Base-by-base conservation (phyloP, 1,284 basidiomycete species). In the Pterula multifida region DNA sequence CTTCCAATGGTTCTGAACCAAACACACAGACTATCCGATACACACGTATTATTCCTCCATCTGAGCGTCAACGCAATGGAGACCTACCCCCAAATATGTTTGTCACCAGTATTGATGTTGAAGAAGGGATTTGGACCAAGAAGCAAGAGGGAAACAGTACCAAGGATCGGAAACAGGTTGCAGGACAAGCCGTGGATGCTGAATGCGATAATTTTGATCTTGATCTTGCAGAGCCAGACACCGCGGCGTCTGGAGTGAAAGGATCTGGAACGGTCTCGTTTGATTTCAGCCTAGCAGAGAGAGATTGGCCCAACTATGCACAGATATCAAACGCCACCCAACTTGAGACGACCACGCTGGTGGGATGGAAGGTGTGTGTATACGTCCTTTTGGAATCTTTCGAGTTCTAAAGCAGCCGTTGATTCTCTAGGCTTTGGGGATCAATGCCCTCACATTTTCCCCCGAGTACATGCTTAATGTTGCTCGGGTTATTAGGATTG, bases 41-140 rank as follows among this genome's bases (percentile, higher is more conserved):
- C 19, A 59, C 65, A 12, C 70, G 67, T 1, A 62, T 86, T 4
- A 58, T 85, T 35, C 78, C 85, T 1, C 85, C 85, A 0, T 86
- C 79, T 1, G 75, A 81, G 60, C 71, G 72, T 52, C 71, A 75
- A 54, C 70, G 68, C 22, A 57, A 55, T 1, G 75, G 75, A 12
- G 55, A 64, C 45, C 56, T 84, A n/a, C 79, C 81, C 3, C 56
- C 66, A 3, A 78, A 80, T 51, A 66, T 85, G 60, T 77, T 85
- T 54, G 78, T 85, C 26, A 84, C 80, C 3, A 79, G 73, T 54
- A 68, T 84, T 2, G 80, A 84, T 56, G 79, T 84, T 9, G 81
- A 83, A 58, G 72, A 69, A 28, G 75, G 69, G 1, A 45, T 66
- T 36, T 58, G 61, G 59, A 48, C 52, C 32, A 64, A 64, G 51